These are phyloP conservation scores for Hygrocybe coccinea DNA, from an alignment of 768 basidiomycete species.

Conservation along the genomic window DNA sequence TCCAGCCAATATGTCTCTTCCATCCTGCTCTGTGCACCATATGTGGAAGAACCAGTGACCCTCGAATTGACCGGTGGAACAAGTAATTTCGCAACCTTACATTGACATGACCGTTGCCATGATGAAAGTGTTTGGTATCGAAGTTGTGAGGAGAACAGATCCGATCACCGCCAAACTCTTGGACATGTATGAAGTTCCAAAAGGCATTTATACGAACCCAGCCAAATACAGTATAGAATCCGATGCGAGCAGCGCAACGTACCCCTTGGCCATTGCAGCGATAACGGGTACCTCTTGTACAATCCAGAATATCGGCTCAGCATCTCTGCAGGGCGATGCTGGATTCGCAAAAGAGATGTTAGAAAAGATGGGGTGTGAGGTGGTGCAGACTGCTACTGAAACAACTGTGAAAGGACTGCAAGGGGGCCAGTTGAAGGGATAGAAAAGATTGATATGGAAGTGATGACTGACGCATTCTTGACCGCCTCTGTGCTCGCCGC, in stretches of 20 bases:
- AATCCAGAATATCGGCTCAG: conserved; percentile 83
- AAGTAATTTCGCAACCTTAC: conserved; percentile 97
- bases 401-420: conserved; percentile 93
- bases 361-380: conserved; percentile 91
- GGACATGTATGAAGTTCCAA: conserved; percentile 87
- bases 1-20: conserved; percentile 99
- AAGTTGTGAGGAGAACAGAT: conserved; percentile 64
- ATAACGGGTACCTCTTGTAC: conserved; percentile 97
- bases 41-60: conserved; percentile 75
- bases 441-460: conserved; percentile 92
- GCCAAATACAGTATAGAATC: conserved; percentile 83
- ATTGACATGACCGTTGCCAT: conserved; percentile 99
- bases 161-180: conserved; percentile 52
- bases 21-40: conserved; percentile 93
- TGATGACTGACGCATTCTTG: conserved; percentile 99
- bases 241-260: conserved; percentile 93
- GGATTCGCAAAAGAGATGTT: conserved; percentile 90
- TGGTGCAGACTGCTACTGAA: conserved; percentile 79
- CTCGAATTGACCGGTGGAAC: conserved; percentile 89
- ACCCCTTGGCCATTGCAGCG: conserved; percentile 94
- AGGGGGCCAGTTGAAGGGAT: conserved; percentile 71
- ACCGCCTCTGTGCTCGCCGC: conserved; percentile 92
- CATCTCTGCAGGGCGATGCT: conserved; percentile 95
- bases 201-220: conserved; percentile 73
- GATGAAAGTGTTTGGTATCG: conserved; percentile 90